Evolutionary conservation across 108 stramenopile species (phyloP), one percentile per base, ranked within the genome.

Genomic region (Fragilaria radians): DNA sequence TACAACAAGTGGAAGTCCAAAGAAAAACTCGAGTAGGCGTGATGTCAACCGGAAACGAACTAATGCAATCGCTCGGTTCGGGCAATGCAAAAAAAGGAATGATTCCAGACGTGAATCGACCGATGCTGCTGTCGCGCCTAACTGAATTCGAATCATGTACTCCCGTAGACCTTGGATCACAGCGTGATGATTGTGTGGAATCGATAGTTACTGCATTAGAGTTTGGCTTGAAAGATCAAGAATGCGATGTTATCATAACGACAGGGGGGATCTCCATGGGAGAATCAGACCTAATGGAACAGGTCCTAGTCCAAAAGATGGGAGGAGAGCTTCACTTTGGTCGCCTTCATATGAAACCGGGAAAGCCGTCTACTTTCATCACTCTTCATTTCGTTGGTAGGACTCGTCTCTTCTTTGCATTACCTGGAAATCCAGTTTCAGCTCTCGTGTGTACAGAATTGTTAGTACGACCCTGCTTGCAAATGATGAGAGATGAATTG

Each of bases 341-440:
- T 4, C 62, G 93, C 50, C 59, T 97, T 63, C 71, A 88, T 58
- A 96, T 98, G 96, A 97, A 97, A 69, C 96, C 96, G 33, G 80
- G 97, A 14, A 99, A 99, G 54, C 98, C 96, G 1, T 93, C 94
- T 0, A 95, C 96, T 2, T 94, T 97, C 57, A 25, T 32, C 24
- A 65, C 33, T 17, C 2, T 23, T 2, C 11, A n/a, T 5, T 14
- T 3, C 25, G 17, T 4, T 19, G 18, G 3, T 26, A 14, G 29
- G 1, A 62, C 45, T 9, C 45, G 66, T 3, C 33, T 83, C 18
- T 68, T 79, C 18, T 83, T 83, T 71, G 94, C 90, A 5, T 69
- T 97, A 54, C 96, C 96, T 2, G 96, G 96, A 28, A 99, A 99
- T 73, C 98, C 98, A n/a, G 96, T 95, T 17, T 89, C 86, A 49